Evolutionary conservation across 306 rosid species (phyloP).

Genomic region (Inga laurina): DNA sequence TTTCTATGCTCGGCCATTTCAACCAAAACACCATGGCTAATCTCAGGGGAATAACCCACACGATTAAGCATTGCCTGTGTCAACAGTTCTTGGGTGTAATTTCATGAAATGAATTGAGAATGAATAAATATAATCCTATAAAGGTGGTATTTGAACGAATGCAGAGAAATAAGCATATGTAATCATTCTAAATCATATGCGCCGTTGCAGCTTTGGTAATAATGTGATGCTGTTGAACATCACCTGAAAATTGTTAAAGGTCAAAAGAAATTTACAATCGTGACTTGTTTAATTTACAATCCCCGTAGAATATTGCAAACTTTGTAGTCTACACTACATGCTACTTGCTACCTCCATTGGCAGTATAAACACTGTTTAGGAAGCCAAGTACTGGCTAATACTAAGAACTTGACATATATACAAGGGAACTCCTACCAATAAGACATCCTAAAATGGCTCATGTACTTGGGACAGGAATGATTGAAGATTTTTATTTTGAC

Average conservation of each 20-base stretch:
- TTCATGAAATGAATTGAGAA: constrained; percentile 7
- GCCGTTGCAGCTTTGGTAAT: background rate
- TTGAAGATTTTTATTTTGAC: background rate
- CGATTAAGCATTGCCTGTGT: constrained; percentile 79
- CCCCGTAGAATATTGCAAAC: background rate
- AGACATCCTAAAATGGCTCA: background rate
- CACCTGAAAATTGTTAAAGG: background rate
- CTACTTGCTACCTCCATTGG: background rate
- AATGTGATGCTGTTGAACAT: background rate
- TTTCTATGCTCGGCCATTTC: constrained; percentile 88
- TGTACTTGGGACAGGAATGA: background rate
- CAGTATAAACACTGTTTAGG: background rate
- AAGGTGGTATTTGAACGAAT: background rate
- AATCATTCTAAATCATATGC: background rate
- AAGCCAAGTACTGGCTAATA: background rate
- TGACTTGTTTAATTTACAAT: background rate
- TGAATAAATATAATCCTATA: background rate
- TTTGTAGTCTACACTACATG: background rate
- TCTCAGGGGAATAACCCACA: constrained; percentile 83
- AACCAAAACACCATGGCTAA: constrained; percentile 82
- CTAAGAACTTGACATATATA: background rate
- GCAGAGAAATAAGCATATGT: constrained; percentile 2
- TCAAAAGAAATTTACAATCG: background rate
- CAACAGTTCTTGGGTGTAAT: constrained; percentile 17
- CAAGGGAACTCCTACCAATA: background rate